phyloP scores from a whole-genome alignment of 306 rosid species.

The Hylodesmum podocarpum region DNA sequence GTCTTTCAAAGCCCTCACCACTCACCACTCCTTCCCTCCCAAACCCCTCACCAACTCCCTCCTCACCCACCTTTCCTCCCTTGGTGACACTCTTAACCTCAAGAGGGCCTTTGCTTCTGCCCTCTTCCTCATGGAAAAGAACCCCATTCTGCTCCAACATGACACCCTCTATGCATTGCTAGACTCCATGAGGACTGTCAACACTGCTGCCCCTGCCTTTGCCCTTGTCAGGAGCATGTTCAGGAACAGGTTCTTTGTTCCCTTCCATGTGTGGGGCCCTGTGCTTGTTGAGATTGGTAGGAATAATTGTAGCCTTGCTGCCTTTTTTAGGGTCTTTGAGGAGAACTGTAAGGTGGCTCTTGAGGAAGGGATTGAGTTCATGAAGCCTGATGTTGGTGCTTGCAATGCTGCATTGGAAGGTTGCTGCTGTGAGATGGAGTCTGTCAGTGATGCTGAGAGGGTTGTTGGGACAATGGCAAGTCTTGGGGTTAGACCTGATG shows the following conservation, averaged over 20 bases:
- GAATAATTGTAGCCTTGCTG: constrained; percentile 48
- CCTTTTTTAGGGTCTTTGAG: constrained; percentile 64
- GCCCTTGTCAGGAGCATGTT: constrained; percentile 68
- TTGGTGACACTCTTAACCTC: constrained; percentile 63
- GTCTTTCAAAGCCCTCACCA: constrained; percentile 77
- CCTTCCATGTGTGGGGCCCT: constrained; percentile 68
- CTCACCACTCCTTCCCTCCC: constrained; percentile 62
- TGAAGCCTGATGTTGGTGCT: constrained; percentile 75
- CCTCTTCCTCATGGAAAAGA: constrained; percentile 58
- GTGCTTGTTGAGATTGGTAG: constrained; percentile 65
- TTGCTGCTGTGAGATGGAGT: constrained; percentile 73
- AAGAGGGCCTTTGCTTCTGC: constrained; percentile 81
- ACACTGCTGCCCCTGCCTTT: constrained; percentile 78
- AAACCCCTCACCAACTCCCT: constrained; percentile 77
- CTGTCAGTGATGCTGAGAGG: constrained; percentile 63
- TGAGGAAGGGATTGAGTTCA: constrained; percentile 65
- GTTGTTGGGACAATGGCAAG: constrained; percentile 67
- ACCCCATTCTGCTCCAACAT: constrained; percentile 50
- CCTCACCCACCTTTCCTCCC: constrained; percentile 64
- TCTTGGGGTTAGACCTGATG: constrained; percentile 71
- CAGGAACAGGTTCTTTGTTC: constrained; percentile 66
- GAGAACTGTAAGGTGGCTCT: constrained; percentile 72
- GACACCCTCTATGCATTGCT: constrained; percentile 52
- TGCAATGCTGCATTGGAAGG: constrained; percentile 90
- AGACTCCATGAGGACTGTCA: constrained; percentile 64